Base-by-base conservation (phyloP, 495 filamentous ascomycete genomes). In the Penicillium canescens region DNA sequence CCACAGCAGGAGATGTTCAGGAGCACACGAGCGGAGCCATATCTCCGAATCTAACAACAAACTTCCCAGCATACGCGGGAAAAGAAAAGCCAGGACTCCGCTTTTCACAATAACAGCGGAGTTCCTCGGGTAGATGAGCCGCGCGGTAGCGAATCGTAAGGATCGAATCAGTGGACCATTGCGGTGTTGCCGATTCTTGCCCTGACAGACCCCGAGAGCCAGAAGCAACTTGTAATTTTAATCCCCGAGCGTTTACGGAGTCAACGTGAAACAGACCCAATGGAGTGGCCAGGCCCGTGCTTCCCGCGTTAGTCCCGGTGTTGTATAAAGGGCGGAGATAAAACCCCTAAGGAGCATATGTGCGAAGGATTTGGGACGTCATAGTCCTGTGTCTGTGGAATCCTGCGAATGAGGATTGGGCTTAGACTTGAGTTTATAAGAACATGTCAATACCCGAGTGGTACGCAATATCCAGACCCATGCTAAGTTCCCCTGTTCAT, bases 261-360 rank as follows among this genome's bases (percentile, higher is more conserved):
- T 60, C 55, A 59, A 65, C 38, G 24, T 68, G 69, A 66, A 69
- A 69, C 63, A 10, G 57, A 63, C 61, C 65, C 70, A 62, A 52
- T 46, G 65, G 56, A 42, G 26, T 59, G 69, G 66, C 62, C 61
- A 57, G 57, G 66, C 56, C 65, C 61, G 62, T 66, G 66, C 65
- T 68, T 65, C 63, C 60, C 65, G 65, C 61, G 42, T 65, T 69
- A 60, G 51, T 59, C 42, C 43, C 51, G 21, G 57, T 28, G 36
- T 54, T 40, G 42, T 63, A 42, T 47, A 54, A 36, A 44, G 41
- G 45, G 56, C 40, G 37, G 53, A 59, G 50, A 42, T 40, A 43
- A 40, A 31, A 42, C 46, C 35, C 35, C 13, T 26, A 46, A 21
- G 5, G 2, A 31, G 28, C 6, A 31, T 31, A 31, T 3, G 10